phyloP scores from a whole-genome alignment of 352 stramenopile genomes.

The Phytophthora ramorum region DNA sequence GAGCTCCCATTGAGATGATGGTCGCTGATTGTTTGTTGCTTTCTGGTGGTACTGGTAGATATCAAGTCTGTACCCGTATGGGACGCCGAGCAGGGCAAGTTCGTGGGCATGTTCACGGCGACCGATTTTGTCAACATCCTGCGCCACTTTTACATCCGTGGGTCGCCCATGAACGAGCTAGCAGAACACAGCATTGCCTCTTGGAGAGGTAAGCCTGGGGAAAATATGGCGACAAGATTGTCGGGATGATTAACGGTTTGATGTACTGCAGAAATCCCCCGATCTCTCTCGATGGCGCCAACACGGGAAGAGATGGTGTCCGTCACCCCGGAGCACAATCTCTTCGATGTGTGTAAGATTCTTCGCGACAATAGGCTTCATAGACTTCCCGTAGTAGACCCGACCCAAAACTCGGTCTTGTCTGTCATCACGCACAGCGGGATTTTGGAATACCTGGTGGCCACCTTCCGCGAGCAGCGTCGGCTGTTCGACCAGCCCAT shows the following conservation, averaged over 20 bases:
- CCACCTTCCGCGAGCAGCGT: slow-evolving; percentile 96
- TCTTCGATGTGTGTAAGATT: slow-evolving; percentile 92
- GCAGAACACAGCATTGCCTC: slow-evolving; percentile 88
- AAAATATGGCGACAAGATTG: background rate
- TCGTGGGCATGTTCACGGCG: slow-evolving; percentile 97
- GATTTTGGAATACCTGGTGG: slow-evolving; percentile 97
- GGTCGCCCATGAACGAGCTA: slow-evolving; percentile 90
- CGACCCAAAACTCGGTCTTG: slow-evolving; percentile 93
- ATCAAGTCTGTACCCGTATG: slow-evolving; percentile 98
- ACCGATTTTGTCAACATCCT: slow-evolving; percentile 99
- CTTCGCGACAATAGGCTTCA: slow-evolving; percentile 90
- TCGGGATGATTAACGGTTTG: slow-evolving; percentile 27
- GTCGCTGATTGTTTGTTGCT: background rate
- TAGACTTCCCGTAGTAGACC: slow-evolving; percentile 95
- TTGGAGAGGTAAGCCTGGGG: slow-evolving; percentile 64
- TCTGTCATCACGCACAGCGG: slow-evolving; percentile 93
- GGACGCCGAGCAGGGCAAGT: slow-evolving; percentile 94
- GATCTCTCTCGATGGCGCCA: slow-evolving; percentile 75
- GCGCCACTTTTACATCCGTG: slow-evolving; percentile 93
- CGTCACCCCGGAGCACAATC: slow-evolving; percentile 88
- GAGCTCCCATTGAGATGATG: background rate
- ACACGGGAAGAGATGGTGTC: slow-evolving; percentile 76
- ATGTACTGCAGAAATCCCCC: slow-evolving; percentile 83
- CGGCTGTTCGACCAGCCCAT: slow-evolving; percentile 97
- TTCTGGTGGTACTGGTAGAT: slow-evolving; percentile 61